phyloP scores from a whole-genome alignment of 2,329 filamentous ascomycete genomes.

The Trichoderma sp. region DNA sequence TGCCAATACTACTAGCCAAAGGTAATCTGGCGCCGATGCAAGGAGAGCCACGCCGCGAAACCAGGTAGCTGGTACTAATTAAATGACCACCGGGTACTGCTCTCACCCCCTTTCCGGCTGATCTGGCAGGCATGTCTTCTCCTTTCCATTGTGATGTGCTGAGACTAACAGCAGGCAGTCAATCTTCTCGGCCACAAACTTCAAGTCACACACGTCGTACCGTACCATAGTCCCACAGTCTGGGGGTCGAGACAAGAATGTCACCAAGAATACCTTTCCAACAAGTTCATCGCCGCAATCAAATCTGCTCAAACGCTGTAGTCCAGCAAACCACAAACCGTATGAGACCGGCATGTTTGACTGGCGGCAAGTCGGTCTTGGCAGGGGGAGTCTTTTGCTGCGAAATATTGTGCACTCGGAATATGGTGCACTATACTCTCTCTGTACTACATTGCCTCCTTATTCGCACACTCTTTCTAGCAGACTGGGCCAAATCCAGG shows the following conservation, averaged over 20 bases:
- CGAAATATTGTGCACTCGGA: background rate
- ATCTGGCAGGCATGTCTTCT: background rate
- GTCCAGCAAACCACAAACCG: too few species aligned
- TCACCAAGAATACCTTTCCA: background rate
- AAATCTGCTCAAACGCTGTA: background rate
- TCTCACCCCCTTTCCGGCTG: background rate
- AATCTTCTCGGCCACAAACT: background rate
- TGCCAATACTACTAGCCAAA: background rate
- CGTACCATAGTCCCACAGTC: background rate
- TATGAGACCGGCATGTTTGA: too few species aligned
- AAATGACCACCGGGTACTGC: background rate
- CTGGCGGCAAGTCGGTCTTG: too few species aligned
- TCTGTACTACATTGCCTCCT: background rate
- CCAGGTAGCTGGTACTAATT: background rate
- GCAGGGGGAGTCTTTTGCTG: background rate
- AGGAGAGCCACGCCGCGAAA: background rate
- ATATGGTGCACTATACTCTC: background rate
- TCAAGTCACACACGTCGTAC: background rate
- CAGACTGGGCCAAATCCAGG: background rate
- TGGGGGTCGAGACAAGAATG: background rate
- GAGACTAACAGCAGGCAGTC: background rate
- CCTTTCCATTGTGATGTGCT: background rate
- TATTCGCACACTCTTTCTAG: background rate
- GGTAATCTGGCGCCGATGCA: background rate
- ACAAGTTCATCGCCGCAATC: background rate